Conservation (phyloP, 208 protist genomes). For the Crithidia brevicula region DNA sequence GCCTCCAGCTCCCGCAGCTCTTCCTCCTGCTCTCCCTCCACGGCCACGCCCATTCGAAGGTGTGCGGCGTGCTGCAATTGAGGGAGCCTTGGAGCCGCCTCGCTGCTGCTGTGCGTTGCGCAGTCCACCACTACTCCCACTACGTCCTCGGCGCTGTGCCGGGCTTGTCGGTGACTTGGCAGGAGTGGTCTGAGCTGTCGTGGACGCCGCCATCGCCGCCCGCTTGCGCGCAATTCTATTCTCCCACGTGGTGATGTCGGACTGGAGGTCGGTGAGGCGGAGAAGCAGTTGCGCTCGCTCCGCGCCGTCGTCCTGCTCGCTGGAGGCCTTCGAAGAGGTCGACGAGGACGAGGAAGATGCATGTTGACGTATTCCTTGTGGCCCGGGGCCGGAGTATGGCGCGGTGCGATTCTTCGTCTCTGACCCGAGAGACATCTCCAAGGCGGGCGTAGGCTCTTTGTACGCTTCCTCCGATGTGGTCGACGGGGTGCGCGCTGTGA, state of each 20-base stretch:
- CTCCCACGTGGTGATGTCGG: slow-evolving; percentile 36
- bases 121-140: background rate
- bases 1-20: slow-evolving; percentile 27
- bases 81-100: background rate
- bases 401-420: slow-evolving; percentile 11
- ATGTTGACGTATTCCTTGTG: background rate
- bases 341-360: background rate
- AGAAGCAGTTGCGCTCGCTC: slow-evolving; percentile 36
- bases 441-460: background rate
- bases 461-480: background rate
- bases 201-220: background rate
- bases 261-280: slow-evolving; percentile 33
- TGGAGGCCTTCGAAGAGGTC: background rate
- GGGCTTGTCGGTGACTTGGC: slow-evolving; percentile 7
- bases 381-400: slow-evolving; percentile 9
- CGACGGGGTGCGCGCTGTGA: too few species aligned
- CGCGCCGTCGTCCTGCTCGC: background rate
- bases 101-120: background rate
- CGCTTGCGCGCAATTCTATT: slow-evolving; percentile 35
- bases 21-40: slow-evolving; percentile 37
- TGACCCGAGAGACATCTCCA: background rate
- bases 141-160: background rate
- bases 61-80: background rate
- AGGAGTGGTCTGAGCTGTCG: background rate
- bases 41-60: slow-evolving; percentile 3